Percentiles rank a stretch among this genome's conserved stretches.
Evolutionary conservation across 1,284 basidiomycete genomes (phyloP).

Genomic region (Irpex lacteus): DNA sequence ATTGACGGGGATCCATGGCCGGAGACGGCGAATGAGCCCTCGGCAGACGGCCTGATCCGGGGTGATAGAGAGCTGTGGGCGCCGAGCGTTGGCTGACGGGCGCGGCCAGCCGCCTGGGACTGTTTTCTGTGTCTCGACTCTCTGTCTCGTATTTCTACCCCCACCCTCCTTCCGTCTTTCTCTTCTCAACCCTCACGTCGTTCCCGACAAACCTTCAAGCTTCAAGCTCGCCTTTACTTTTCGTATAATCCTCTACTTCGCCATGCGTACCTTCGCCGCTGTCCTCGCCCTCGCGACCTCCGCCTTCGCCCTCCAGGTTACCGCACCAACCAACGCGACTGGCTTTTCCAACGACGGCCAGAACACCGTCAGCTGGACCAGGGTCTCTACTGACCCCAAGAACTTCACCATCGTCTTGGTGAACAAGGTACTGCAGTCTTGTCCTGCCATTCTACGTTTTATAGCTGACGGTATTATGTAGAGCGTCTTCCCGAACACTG

Average conservation of each 20-base stretch:
- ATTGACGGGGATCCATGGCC: constrained; percentile 5
- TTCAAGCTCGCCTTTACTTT: constrained; percentile 3
- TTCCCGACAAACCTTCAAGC: constrained; percentile 1
- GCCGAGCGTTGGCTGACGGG: background rate
- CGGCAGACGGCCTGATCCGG: constrained; percentile 1
- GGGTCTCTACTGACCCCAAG: constrained; percentile 59
- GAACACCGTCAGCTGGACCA: constrained; percentile 61
- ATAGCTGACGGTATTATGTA: constrained; percentile 20
- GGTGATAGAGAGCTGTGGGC: background rate
- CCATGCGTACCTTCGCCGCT: constrained; percentile 46
- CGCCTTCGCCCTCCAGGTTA: constrained; percentile 60
- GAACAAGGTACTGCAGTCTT: constrained; percentile 40
- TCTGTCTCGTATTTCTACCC: constrained; percentile 11
- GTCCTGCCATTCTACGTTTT: background rate
- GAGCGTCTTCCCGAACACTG: constrained; percentile 26
- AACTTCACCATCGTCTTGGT: constrained; percentile 71
- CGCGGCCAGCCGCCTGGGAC: background rate
- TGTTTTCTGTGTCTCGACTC: constrained; percentile 10
- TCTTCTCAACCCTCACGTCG: constrained; percentile 2
- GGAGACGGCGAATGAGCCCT: background rate
- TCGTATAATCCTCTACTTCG: constrained; percentile 15
- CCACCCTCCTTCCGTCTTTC: constrained; percentile 10
- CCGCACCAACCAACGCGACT: constrained; percentile 42
- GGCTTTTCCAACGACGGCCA: constrained; percentile 60
- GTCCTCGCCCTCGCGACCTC: constrained; percentile 53